These are phyloP conservation scores for Schizochytrium sp. DNA, from an alignment of 108 stramenopile genomes.

Conservation along the genomic window DNA sequence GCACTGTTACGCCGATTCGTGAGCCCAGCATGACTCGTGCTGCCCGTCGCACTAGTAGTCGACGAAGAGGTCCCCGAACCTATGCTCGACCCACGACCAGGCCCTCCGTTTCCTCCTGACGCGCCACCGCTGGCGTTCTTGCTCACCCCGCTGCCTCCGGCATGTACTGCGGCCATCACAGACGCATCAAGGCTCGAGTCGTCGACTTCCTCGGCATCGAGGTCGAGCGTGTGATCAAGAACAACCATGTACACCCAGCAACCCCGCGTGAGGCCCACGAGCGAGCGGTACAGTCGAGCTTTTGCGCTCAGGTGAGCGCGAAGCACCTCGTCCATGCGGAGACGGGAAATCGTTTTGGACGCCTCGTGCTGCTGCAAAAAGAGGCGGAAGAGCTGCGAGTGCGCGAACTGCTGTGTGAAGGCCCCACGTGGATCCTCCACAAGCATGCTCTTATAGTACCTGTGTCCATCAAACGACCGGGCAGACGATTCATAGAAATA, in stretches of 20 bases:
- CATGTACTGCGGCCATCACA: background rate
- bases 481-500: background rate
- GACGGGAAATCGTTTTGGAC: background rate
- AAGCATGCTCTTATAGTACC: background rate
- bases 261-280: constrained; percentile 3
- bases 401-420: background rate
- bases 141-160: background rate
- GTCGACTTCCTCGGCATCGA: background rate
- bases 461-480: background rate
- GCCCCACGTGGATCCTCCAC: background rate
- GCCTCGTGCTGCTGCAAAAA: background rate
- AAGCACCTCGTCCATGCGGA: background rate
- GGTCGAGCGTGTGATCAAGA: background rate
- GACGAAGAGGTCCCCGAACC: background rate
- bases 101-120: background rate
- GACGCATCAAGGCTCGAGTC: background rate
- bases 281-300: background rate
- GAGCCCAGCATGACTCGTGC: background rate
- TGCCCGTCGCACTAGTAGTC: background rate
- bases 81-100: background rate
- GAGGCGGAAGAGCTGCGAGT: background rate
- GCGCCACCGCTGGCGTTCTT: background rate
- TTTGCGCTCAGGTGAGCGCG: background rate
- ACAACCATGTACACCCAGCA: constrained; percentile 17
- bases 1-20: background rate